Base-by-base conservation (phyloP, 1,284 basidiomycete species). In the Ceratobasidium sp. region DNA sequence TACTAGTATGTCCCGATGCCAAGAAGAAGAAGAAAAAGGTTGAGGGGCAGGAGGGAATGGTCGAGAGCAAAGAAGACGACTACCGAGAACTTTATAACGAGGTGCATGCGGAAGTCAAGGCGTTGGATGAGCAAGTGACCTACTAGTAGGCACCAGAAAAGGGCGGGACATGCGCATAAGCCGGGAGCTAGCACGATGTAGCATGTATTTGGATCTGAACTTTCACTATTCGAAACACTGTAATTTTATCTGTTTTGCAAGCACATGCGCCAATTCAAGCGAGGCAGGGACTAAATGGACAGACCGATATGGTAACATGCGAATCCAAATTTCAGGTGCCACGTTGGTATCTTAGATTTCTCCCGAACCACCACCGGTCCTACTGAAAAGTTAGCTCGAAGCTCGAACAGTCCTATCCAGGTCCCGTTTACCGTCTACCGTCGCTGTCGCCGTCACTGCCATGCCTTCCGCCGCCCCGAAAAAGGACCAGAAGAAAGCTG, bases 1-100 rank as follows among this genome's bases (percentile, higher is more conserved):
- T 99, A 15, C 95, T 99, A 91, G 88, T 99, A 75, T 94, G 91
- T 83, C 93, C 92, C 0, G 86, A 90, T 80, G 86, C 90, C 79
- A 95, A 95, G 82, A 89, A 80, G 72, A 82, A 80, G 77, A 79
- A 89, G 79, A 92, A 90, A 77, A 81, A 83, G 69, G 93, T 89
- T 82, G 85, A 84, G 79, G 91, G 90, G 81, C 90, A 89, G 75
- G 89, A 84, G 24, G 91, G 84, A 76, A 87, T 86, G 75, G 86
- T 82, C 73, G 87, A 87, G 64, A 90, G 90, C 72, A 89, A 89
- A 82, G 90, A 93, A 66, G 91, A 91, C 64, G 95, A 96, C 79
- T 97, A 94, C 83, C 85, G 87, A 80, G 93, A 95, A 79, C 84
- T 93, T 77, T 97, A 95, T 83, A 88, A 93, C 69, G 93, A 96